Base-by-base conservation (phyloP, 2,329 filamentous ascomycete species). In the Akanthomyces lecanii region DNA sequence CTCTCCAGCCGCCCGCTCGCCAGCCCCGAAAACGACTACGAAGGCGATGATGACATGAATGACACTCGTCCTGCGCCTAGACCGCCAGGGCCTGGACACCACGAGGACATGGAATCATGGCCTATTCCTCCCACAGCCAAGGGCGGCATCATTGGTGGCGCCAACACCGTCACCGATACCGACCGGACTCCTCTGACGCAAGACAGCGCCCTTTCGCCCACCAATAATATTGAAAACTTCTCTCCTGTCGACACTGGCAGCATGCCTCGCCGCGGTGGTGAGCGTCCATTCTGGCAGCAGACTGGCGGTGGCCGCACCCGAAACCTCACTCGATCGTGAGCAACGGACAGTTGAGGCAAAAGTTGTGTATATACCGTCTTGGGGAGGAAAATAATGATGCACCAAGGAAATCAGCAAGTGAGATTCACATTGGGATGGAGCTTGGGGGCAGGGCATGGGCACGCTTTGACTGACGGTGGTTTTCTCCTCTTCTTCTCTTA, bases 221-320 rank as follows among this genome's bases (percentile, higher is more conserved):
- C 36, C 23, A 56, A 48, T 44, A 56, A 45, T 21, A 52, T 51
- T 45, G 45, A 51, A 1, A 40, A 63, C 44, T 53, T 53, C 55
- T 30, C 50, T 18, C 47, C 61, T 0, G 61, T 63, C 5, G 54
- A 58, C 53, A 52, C 23, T 53, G 53, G 45, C 21, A 63, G 54
- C 11, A 42, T 45, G 25, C 61, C 61, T 45, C 61, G 61, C 47
- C 53, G 61, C 10, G 61, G 61, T 47, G 61, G 61, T 45, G 61
- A 63, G 54, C 61, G 61, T 8, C 61, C 61, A 45, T 63, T 63
- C 16, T 63, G 61, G 61, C 61, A 63, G 53, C 61, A 63, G 47
- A 63, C 61, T 45, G 54, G 47, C 25, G 61, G 61, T 57, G 61
- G 61, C 28, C 61, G 61, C 53, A 63, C 53, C 16, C 53, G 61